Percentiles rank a stretch among this genome's conserved stretches.
phyloP scores from a whole-genome alignment of 2,329 filamentous ascomycete species.

The Lasiodiplodia gonubiensis region DNA sequence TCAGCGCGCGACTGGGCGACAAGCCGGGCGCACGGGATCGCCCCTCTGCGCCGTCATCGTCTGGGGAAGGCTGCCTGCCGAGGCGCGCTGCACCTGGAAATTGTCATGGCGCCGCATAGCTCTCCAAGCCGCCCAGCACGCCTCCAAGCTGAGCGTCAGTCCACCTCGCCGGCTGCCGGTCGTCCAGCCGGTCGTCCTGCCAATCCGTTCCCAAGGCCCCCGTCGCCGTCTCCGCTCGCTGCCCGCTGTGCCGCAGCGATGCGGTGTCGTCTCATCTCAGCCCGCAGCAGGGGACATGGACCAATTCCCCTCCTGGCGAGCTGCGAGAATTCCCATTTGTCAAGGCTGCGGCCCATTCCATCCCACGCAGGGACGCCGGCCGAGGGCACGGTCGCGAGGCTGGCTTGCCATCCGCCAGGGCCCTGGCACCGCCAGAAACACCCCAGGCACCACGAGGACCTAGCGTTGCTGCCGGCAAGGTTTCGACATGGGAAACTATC shows the following conservation, averaged over 20 bases:
- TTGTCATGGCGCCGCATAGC: constrained; percentile 14
- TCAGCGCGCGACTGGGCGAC: constrained; percentile 1
- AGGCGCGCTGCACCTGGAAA: constrained; percentile 10
- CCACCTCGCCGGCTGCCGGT: constrained; percentile 14
- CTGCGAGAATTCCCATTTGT: constrained; percentile 25
- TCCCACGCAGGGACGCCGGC: constrained; percentile 23
- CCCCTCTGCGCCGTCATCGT: constrained; percentile 24
- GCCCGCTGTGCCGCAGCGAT: constrained; percentile 3
- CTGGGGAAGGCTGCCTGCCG: constrained; percentile 27
- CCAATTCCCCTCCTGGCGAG: background rate
- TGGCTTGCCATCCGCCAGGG: constrained; percentile 11
- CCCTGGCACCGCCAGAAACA: constrained; percentile 2
- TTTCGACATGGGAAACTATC: background rate
- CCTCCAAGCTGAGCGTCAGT: constrained; percentile 13
- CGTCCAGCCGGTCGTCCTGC: constrained; percentile 5
- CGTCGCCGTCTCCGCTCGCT: constrained; percentile 1
- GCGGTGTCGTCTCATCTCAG: constrained; percentile 24
- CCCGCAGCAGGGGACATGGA: constrained; percentile 3
- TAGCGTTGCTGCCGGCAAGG: background rate
- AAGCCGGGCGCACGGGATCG: constrained; percentile 27
- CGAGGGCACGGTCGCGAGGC: constrained; percentile 19
- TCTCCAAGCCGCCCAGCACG: constrained; percentile 19
- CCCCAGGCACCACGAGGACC: constrained; percentile 9
- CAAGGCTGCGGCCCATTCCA: constrained; percentile 1
- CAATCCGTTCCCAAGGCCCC: constrained; percentile 5